phyloP scores from a whole-genome alignment of 257 asterid genomes.

The Mentha longifolia region DNA sequence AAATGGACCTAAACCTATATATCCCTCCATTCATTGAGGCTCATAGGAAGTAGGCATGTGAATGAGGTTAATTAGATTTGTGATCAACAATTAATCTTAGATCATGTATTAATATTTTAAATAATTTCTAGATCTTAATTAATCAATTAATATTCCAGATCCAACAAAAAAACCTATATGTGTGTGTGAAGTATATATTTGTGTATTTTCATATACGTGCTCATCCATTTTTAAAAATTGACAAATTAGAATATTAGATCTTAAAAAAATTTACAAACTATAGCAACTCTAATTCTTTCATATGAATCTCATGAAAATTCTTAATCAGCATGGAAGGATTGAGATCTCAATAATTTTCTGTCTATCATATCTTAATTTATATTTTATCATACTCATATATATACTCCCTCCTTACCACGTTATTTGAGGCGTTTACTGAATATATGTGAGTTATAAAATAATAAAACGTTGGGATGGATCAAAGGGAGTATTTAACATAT shows the following conservation, averaged over 20 bases:
- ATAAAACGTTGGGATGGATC: no score
- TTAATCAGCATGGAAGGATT: not conserved
- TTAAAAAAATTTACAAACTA: no score
- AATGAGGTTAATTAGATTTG: not conserved
- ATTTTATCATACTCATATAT: not conserved
- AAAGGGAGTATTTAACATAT: no score
- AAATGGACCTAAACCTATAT: not conserved
- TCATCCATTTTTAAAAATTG: no score
- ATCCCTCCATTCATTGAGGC: not conserved
- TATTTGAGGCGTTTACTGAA: no score
- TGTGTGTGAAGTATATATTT: not conserved
- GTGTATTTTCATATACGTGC: no score
- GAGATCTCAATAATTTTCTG: no score
- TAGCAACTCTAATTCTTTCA: not conserved
- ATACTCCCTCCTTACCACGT: no score
- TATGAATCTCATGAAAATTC: no score
- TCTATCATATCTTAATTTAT: no score
- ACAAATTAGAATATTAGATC: no score
- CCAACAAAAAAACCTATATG: not conserved
- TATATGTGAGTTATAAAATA: no score
- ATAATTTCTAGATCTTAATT: not conserved
- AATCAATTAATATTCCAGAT: not conserved
- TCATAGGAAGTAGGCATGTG: not conserved
- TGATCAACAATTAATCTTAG: not conserved
- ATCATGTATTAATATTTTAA: not conserved